Evolutionary conservation across 179 eudicot species (phyloP).

Genomic region (Pouteria campechiana): DNA sequence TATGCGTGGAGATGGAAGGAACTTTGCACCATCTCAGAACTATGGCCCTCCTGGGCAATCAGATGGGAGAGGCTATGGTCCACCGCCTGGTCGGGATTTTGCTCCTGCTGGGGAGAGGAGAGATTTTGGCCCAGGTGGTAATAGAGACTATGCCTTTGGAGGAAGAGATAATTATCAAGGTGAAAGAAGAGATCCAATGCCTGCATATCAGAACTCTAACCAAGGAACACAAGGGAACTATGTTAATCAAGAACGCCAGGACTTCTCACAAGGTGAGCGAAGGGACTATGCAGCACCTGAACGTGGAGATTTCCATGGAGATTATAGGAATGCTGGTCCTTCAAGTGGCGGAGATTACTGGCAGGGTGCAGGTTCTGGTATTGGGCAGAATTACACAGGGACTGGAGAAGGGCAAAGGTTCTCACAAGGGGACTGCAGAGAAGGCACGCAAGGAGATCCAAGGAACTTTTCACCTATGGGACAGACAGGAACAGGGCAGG

Average conservation of each 20-base stretch:
- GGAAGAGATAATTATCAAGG: constrained; percentile 20
- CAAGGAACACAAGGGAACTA: constrained; percentile 19
- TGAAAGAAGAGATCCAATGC: constrained; percentile 17
- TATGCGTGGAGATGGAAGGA: constrained; percentile 16
- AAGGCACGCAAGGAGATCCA: constrained; percentile 17
- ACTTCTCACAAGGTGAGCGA: constrained; percentile 8
- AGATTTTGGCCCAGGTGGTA: constrained; percentile 13
- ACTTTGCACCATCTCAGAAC: constrained; percentile 13
- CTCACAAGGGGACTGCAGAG: constrained; percentile 16
- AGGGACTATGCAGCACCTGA: constrained; percentile 19
- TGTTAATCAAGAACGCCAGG: constrained; percentile 26
- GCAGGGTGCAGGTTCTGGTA: constrained; percentile 16
- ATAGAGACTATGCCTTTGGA: constrained; percentile 11
- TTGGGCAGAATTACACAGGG: constrained; percentile 13
- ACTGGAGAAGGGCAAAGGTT: constrained; percentile 19
- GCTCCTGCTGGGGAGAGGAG: constrained; percentile 23
- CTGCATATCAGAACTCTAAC: constrained; percentile 28
- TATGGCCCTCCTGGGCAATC: constrained; percentile 6
- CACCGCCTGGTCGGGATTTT: constrained; percentile 15
- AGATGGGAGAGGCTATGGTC: constrained; percentile 18
- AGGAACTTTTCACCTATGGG: constrained; percentile 17
- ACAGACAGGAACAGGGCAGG: constrained; percentile 28
- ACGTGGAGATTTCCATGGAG: constrained; percentile 15
- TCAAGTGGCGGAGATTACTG: constrained; percentile 15
- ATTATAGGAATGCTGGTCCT: constrained; percentile 17